These are phyloP conservation scores for Thalassia testudinum DNA, from an alignment of 116 monocot species.

Conservation along the genomic window DNA sequence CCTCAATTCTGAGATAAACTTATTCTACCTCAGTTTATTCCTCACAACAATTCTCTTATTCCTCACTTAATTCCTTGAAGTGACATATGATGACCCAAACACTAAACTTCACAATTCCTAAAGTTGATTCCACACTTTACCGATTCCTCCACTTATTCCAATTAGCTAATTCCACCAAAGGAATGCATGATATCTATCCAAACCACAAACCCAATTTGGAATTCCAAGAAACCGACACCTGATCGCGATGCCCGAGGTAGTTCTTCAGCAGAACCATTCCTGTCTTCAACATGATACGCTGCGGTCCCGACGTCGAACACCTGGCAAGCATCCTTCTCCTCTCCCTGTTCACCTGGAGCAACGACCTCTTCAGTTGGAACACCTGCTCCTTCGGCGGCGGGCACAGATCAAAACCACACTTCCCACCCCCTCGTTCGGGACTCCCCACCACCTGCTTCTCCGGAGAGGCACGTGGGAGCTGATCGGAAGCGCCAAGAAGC, in stretches of 20 bases:
- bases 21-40: no score
- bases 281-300: slow-evolving; percentile 13
- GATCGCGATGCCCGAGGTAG: slow-evolving; percentile 19
- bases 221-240: slow-evolving; percentile 12
- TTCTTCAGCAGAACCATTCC: slow-evolving; percentile 53
- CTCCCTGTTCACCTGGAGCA: slow-evolving; percentile 26
- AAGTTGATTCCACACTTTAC: not conserved
- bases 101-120: not conserved
- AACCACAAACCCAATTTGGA: not conserved
- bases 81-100: no score
- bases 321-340: slow-evolving; percentile 13
- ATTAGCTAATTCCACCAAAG: no score
- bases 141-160: no score
- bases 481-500: not conserved
- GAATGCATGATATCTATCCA: no score
- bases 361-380: slow-evolving; percentile 12
- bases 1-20: no score
- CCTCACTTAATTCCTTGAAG: no score
- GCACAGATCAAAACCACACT: not conserved
- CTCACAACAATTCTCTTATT: no score
- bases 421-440: not conserved
- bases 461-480: not conserved
- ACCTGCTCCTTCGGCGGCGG: not conserved
- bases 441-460: not conserved
- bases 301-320: slow-evolving; percentile 1